A percentile compares a stretch with the other conserved stretches of the same genome.
phyloP scores from a whole-genome alignment of 805 yeast species.

The Ogataea nitratoaversa region DNA sequence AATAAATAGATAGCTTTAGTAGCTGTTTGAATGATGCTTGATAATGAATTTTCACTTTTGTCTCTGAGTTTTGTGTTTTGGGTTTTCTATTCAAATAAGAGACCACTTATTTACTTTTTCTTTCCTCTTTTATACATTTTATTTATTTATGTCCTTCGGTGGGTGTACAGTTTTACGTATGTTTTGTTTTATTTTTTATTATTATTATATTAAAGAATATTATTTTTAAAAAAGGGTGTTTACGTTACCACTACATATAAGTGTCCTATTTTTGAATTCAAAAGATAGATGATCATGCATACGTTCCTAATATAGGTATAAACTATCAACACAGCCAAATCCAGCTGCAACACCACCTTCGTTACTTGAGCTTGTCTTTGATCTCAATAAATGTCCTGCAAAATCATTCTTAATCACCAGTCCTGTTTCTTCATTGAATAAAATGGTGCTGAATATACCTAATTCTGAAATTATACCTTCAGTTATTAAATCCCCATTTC shows the following conservation, averaged over 20 bases:
- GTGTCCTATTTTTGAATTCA: too few relatives aligned
- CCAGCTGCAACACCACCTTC: constrained; percentile 99
- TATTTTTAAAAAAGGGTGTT: too few relatives aligned
- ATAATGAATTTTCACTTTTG: neutral
- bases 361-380: constrained; percentile 80
- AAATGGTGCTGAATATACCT: constrained; percentile 81
- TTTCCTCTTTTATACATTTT: neutral
- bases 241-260: too few relatives aligned
- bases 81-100: too few relatives aligned
- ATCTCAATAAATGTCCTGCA: constrained; percentile 84
- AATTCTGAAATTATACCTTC: constrained; percentile 86
- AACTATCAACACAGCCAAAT: constrained; percentile 91
- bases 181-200: too few relatives aligned
- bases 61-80: neutral
- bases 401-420: constrained; percentile 56
- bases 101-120: too few relatives aligned
- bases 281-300: too few relatives aligned
- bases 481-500: constrained; percentile 55
- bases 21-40: neutral
- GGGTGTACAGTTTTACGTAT: too few relatives aligned
- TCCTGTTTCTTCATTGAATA: constrained; percentile 66
- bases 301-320: constrained; percentile 43
- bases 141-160: too few relatives aligned
- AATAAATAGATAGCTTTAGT: constrained; percentile 1
- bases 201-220: too few relatives aligned